Evolutionary conservation across 129 eudicot species (phyloP).

Genomic region (Chrysanthemum makinoi): DNA sequence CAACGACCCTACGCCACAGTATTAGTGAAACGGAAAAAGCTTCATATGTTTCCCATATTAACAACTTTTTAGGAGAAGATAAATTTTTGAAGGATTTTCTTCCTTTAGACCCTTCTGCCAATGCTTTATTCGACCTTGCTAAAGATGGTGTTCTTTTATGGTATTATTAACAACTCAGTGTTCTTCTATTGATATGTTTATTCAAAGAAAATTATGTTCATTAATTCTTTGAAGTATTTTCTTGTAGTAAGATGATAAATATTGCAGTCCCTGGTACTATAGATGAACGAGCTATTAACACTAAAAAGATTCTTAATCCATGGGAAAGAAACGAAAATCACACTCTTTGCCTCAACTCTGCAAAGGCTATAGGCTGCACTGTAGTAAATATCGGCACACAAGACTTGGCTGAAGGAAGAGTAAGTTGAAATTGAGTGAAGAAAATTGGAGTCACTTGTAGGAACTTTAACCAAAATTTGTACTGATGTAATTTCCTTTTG

Average conservation of each 20-base stretch:
- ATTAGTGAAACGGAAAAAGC: conserved; percentile 59
- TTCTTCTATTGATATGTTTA: background rate
- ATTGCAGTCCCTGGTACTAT: conserved; percentile 68
- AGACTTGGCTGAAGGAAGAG: conserved; percentile 63
- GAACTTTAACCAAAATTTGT: conserved; percentile 25
- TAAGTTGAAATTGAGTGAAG: conserved; percentile 29
- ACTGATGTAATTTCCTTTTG: conserved; percentile 16
- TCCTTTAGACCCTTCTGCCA: conserved; percentile 52
- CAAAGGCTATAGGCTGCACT: conserved; percentile 63
- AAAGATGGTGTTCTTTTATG: conserved; percentile 67
- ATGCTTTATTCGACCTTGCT: conserved; percentile 50
- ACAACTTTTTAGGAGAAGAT: conserved; percentile 61
- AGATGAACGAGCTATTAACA: conserved; percentile 69
- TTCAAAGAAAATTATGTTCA: background rate
- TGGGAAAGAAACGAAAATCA: conserved; percentile 69
- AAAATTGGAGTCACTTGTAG: conserved; percentile 7
- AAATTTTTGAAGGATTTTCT: conserved; percentile 51
- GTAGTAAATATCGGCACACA: conserved; percentile 64
- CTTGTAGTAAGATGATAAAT: conserved; percentile 61
- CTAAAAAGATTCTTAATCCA: conserved; percentile 51
- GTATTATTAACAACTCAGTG: conserved; percentile 34
- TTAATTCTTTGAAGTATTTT: conserved; percentile 18
- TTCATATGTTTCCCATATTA: conserved; percentile 60
- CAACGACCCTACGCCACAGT: conserved; percentile 58
- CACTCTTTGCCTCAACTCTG: conserved; percentile 61